These are phyloP conservation scores for Neurospora terricola DNA, from an alignment of 495 filamentous ascomycete species.

Conservation along the genomic window DNA sequence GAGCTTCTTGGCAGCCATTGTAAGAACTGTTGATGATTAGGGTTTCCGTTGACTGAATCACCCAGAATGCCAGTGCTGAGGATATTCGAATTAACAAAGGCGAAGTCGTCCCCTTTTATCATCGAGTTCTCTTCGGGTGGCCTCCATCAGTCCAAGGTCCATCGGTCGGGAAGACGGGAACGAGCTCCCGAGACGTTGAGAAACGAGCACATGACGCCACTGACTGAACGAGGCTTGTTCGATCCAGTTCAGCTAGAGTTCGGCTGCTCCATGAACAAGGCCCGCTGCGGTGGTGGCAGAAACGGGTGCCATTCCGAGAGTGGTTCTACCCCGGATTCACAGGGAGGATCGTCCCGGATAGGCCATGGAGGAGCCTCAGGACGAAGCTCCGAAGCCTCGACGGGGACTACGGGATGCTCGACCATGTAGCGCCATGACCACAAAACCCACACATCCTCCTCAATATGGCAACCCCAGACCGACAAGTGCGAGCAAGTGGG, in stretches of 20 bases:
- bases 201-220: neutral
- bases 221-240: neutral
- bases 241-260: neutral
- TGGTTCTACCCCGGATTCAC: neutral
- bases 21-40: neutral
- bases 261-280: neutral
- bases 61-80: slow-evolving; percentile 1
- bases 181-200: slow-evolving; percentile 1
- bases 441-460: neutral
- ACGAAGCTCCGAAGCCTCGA: neutral
- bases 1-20: slow-evolving; percentile 21
- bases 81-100: neutral
- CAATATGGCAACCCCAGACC: neutral
- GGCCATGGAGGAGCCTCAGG: slow-evolving; percentile 1
- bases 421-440: neutral
- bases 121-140: neutral
- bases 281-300: neutral
- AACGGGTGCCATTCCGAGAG: neutral
- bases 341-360: slow-evolving; percentile 13
- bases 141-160: neutral
- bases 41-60: neutral
- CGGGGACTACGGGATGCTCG: slow-evolving; percentile 1
- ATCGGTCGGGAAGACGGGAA: slow-evolving; percentile 20
- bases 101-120: neutral
- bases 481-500: neutral